A percentile compares a stretch with the other conserved stretches of the same genome.
These are phyloP conservation scores for Erythrobasidium hasegawianum DNA, from an alignment of 1,284 basidiomycete species.

Conservation along the genomic window DNA sequence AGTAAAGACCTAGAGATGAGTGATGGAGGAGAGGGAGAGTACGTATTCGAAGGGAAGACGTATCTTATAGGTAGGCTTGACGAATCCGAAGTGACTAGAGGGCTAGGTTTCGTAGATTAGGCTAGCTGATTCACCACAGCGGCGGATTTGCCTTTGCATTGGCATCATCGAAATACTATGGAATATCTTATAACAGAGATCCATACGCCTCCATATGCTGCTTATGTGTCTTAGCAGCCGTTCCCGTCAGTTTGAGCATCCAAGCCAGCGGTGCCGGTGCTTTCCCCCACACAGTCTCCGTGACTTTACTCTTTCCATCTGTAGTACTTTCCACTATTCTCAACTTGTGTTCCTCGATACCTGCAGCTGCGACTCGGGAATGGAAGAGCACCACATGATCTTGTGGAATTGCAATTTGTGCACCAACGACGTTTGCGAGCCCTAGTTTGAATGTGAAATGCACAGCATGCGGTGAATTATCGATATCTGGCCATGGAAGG, in stretches of 20 bases:
- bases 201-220: not conserved
- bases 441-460: not conserved
- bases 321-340: not conserved
- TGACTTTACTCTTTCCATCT: constrained; percentile 1
- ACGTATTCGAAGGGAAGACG: not conserved
- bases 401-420: not conserved
- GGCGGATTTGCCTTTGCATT: too few species aligned
- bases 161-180: too few species aligned
- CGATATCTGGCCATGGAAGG: constrained; percentile 3
- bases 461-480: not conserved
- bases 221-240: not conserved
- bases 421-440: not conserved
- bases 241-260: not conserved
- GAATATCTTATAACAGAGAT: not conserved
- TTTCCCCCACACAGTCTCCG: not conserved
- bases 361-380: not conserved
- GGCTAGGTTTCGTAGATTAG: too few species aligned
- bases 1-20: not conserved
- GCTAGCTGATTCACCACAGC: too few species aligned
- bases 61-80: not conserved
- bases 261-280: constrained; percentile 1
- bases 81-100: too few species aligned
- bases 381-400: not conserved
- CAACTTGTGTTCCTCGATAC: not conserved
- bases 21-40: not conserved